A percentile compares a stretch with the other conserved stretches of the same genome.
Evolutionary conservation across 495 filamentous ascomycete species (phyloP).

Genomic region (Neurospora pannonica): DNA sequence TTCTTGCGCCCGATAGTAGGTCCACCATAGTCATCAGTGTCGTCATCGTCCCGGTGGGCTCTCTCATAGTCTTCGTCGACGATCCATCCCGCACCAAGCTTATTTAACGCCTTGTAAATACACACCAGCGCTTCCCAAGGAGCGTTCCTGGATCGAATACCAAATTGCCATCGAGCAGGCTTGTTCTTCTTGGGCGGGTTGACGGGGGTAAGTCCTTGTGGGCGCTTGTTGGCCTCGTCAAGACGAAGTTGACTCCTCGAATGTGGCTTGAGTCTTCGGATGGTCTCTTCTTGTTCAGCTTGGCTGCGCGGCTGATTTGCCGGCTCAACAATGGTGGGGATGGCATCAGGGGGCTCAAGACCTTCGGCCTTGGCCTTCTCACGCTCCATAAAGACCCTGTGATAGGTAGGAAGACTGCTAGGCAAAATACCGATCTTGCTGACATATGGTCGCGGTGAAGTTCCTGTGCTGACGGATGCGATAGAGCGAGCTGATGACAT

Average conservation of each 20-base stretch:
- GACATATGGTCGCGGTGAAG: constrained; percentile 45
- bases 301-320: constrained; percentile 45
- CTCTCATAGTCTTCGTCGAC: constrained; percentile 45
- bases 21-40: not conserved
- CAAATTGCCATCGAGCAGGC: constrained; percentile 90
- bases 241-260: constrained; percentile 50
- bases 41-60: constrained; percentile 12
- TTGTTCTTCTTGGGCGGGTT: constrained; percentile 54
- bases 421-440: constrained; percentile 85
- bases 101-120: constrained; percentile 80
- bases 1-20: constrained; percentile 8
- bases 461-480: constrained; percentile 33
- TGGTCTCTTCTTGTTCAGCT: constrained; percentile 68
- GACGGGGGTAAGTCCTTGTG: constrained; percentile 52
- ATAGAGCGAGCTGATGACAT: constrained; percentile 36
- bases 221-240: constrained; percentile 53
- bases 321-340: constrained; percentile 37
- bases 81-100: constrained; percentile 82
- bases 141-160: constrained; percentile 85
- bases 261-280: constrained; percentile 70
- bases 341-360: constrained; percentile 26
- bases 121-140: constrained; percentile 89
- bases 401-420: constrained; percentile 80
- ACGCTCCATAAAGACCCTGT: constrained; percentile 78
- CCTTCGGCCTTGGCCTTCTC: constrained; percentile 40